phyloP scores from a whole-genome alignment of 495 filamentous ascomycete species.

The Tuber calosporum region DNA sequence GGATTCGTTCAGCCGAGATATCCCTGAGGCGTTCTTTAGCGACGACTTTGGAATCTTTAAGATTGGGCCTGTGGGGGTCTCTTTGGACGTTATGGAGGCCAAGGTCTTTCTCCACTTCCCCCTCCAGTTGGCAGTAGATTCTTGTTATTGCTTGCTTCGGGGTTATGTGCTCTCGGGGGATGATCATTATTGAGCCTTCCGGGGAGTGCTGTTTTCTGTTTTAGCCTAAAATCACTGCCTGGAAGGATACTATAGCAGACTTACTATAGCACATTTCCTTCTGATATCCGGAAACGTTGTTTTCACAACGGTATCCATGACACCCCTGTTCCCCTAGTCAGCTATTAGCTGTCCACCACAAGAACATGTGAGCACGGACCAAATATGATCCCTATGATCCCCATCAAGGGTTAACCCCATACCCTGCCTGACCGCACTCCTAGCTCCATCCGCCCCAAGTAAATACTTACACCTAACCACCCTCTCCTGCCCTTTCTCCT shows the following conservation, averaged over 20 bases:
- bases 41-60: conserved; percentile 38
- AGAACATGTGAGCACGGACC: conserved; percentile 43
- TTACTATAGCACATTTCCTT: conserved; percentile 50
- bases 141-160: conserved; percentile 46
- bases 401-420: conserved; percentile 67
- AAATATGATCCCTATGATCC: conserved; percentile 65
- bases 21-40: conserved; percentile 19
- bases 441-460: conserved; percentile 69
- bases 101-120: conserved; percentile 20
- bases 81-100: conserved; percentile 11
- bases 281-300: conserved; percentile 73
- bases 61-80: conserved; percentile 25
- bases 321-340: conserved; percentile 48
- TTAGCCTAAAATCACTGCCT: neutral
- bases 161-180: conserved; percentile 59
- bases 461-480: conserved; percentile 30
- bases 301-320: conserved; percentile 69
- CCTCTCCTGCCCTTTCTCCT: conserved; percentile 2
- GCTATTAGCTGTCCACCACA: conserved; percentile 1
- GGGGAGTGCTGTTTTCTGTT: conserved; percentile 44
- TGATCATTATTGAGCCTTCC: conserved; percentile 53
- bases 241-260: neutral
- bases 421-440: conserved; percentile 58
- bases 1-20: conserved; percentile 53
- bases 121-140: conserved; percentile 54